Evolutionary conservation across 768 basidiomycete genomes (phyloP).

Genomic region (Termitomyces heimii): DNA sequence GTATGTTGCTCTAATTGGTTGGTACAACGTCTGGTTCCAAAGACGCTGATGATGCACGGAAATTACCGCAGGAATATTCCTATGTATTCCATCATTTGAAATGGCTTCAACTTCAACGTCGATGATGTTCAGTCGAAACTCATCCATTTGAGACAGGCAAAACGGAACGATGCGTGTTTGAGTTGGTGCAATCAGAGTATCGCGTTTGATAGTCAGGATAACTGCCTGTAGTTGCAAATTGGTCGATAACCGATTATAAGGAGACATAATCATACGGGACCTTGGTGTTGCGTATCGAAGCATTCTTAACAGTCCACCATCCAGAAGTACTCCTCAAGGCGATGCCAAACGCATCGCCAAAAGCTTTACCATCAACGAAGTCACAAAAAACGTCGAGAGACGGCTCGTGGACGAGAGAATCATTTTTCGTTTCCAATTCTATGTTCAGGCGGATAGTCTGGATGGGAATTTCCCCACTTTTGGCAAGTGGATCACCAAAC

Average conservation of each 20-base stretch:
- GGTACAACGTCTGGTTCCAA: constrained; percentile 31
- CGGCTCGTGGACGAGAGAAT: constrained; percentile 33
- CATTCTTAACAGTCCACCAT: constrained; percentile 48
- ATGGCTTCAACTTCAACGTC: constrained; percentile 33
- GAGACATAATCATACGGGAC: constrained; percentile 2
- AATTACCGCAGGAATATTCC: constrained; percentile 29
- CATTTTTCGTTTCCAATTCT: constrained; percentile 26
- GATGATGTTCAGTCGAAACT: constrained; percentile 26
- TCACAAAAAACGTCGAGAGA: constrained; percentile 57
- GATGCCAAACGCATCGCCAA: constrained; percentile 67
- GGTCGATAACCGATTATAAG: neutral
- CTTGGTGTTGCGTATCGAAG: constrained; percentile 12
- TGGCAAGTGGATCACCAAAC: constrained; percentile 65
- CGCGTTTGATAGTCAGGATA: constrained; percentile 19
- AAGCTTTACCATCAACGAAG: constrained; percentile 69
- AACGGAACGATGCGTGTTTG: constrained; percentile 62
- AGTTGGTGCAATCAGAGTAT: constrained; percentile 45
- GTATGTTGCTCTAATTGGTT: constrained; percentile 50
- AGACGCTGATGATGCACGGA: constrained; percentile 37
- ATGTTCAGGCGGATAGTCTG: constrained; percentile 51
- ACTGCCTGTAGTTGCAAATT: constrained; percentile 18
- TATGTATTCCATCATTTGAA: constrained; percentile 16
- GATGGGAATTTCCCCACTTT: constrained; percentile 38
- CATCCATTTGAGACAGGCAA: constrained; percentile 32
- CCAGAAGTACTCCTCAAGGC: constrained; percentile 46